Evolutionary conservation across 2,329 filamentous ascomycete genomes (phyloP).

Genomic region (Aschersonia sp.): DNA sequence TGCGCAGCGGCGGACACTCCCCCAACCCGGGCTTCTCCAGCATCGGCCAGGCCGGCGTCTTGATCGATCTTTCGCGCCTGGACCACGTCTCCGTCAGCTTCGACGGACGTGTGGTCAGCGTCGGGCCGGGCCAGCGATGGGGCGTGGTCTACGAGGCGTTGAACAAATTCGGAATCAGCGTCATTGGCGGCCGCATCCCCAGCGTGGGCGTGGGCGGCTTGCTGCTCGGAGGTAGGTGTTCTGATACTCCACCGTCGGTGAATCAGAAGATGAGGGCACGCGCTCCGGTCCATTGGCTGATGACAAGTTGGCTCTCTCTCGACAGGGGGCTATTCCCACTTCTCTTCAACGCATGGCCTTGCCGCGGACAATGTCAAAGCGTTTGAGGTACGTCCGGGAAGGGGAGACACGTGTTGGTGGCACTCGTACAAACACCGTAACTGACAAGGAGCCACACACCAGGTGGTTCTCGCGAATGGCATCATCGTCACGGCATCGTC

Average conservation of each 20-base stretch:
- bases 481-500: constrained; percentile 20
- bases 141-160: constrained; percentile 9
- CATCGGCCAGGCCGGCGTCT: constrained; percentile 3
- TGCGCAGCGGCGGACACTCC: constrained; percentile 6
- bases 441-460: background rate
- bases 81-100: background rate
- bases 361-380: constrained; percentile 22
- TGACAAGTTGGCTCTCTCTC: background rate
- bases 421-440: background rate
- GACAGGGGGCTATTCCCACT: background rate
- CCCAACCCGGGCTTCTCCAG: constrained; percentile 4
- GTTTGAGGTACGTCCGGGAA: constrained; percentile 15
- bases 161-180: constrained; percentile 6
- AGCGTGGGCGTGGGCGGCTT: constrained; percentile 12
- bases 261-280: background rate
- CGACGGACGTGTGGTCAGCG: constrained; percentile 6
- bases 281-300: background rate
- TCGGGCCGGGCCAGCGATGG: constrained; percentile 15
- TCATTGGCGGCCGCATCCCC: constrained; percentile 10
- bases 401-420: background rate
- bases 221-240: constrained; percentile 26
- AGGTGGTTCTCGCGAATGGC: constrained; percentile 16
- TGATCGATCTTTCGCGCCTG: constrained; percentile 3
- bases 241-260: background rate
- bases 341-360: constrained; percentile 14